phyloP scores from a whole-genome alignment of 495 filamentous ascomycete genomes.

The Talaromyces proteolyticus region DNA sequence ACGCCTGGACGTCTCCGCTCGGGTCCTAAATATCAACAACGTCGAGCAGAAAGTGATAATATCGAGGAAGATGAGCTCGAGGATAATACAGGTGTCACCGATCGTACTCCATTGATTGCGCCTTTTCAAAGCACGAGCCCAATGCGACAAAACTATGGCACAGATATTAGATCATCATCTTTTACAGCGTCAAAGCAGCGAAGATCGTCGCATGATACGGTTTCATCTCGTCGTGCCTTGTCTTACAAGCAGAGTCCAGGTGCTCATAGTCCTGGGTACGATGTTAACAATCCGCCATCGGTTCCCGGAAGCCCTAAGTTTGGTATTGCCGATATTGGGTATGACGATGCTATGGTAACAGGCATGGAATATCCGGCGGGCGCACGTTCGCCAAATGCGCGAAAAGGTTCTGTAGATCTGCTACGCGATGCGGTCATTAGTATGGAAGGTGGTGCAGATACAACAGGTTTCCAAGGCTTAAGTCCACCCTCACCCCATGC shows the following conservation, averaged over 20 bases:
- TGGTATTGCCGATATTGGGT: constrained; percentile 52
- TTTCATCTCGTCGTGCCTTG: constrained; percentile 24
- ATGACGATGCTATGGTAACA: constrained; percentile 71
- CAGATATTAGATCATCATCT: constrained; percentile 24
- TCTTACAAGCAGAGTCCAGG: constrained; percentile 22
- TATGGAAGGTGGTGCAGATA: constrained; percentile 42
- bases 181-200: constrained; percentile 21
- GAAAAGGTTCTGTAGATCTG: constrained; percentile 24
- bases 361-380: constrained; percentile 36
- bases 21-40: constrained; percentile 9
- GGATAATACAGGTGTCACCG: constrained; percentile 47
- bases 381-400: constrained; percentile 21
- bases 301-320: constrained; percentile 70
- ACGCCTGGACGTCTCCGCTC: constrained; percentile 10
- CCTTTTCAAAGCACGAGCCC: constrained; percentile 16
- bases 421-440: constrained; percentile 49
- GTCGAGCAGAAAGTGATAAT: constrained; percentile 8
- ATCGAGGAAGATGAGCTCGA: constrained; percentile 25
- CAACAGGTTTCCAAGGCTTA: constrained; percentile 11
- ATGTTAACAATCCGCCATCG: constrained; percentile 97
- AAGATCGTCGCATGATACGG: constrained; percentile 21
- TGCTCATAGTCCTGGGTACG: constrained; percentile 49
- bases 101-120: constrained; percentile 37
- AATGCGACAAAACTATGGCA: constrained; percentile 27
- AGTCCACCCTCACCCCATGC: constrained; percentile 24